phyloP scores from a whole-genome alignment of 2,329 filamentous ascomycete species.

The Penicillium sp. region DNA sequence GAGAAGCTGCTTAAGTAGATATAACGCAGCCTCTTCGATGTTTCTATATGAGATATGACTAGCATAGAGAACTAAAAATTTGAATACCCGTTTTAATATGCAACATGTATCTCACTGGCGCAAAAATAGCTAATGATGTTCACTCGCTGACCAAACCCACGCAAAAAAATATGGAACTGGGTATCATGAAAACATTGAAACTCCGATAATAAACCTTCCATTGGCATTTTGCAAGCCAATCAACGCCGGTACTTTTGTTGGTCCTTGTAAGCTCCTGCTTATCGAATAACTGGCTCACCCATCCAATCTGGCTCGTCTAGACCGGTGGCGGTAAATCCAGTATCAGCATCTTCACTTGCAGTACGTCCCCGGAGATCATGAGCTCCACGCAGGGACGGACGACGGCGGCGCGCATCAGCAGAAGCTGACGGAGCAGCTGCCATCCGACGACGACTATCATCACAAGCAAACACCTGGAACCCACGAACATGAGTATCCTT shows the following conservation, averaged over 20 bases:
- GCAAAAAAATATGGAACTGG: conserved; percentile 11
- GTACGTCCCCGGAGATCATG: conserved; percentile 22
- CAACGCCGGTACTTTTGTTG: conserved; percentile 1
- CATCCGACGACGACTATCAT: conserved; percentile 38
- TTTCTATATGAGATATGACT: conserved; percentile 26
- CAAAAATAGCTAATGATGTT: conserved; percentile 1
- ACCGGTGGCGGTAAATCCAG: conserved; percentile 25
- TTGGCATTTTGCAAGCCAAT: conserved; percentile 1
- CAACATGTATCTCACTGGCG: not conserved
- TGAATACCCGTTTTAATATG: conserved; percentile 22
- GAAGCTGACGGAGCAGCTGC: conserved; percentile 34
- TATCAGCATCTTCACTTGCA: conserved; percentile 27
- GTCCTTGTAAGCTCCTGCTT: not conserved
- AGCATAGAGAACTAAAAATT: conserved; percentile 21
- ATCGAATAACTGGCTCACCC: conserved; percentile 49
- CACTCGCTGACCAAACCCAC: not conserved
- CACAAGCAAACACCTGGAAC: conserved; percentile 73
- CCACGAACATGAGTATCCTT: conserved; percentile 98
- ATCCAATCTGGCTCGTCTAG: conserved; percentile 50
- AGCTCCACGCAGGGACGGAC: conserved; percentile 29
- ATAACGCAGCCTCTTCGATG: conserved; percentile 1
- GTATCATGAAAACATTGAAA: conserved; percentile 22
- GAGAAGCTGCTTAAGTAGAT: conserved; percentile 61
- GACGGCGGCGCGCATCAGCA: conserved; percentile 30
- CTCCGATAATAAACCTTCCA: conserved; percentile 6